Percentiles rank a stretch among this genome's conserved stretches.
phyloP scores from a whole-genome alignment of 805 yeast genomes.

The Dipodascus geniculatus region DNA sequence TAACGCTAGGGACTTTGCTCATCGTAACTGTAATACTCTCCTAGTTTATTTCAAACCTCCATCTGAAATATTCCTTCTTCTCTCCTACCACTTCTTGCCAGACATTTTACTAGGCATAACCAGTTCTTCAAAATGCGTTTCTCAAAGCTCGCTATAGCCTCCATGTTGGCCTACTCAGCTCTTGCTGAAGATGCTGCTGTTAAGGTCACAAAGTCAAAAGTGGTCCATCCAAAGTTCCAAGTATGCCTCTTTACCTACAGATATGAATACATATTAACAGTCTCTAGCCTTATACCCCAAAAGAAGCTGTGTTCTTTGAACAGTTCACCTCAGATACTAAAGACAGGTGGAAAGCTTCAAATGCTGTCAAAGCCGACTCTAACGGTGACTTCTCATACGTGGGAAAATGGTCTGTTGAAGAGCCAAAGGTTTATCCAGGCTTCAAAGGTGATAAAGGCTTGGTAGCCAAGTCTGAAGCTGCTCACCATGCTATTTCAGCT shows the following conservation, averaged over 20 bases:
- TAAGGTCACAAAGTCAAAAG: neutral
- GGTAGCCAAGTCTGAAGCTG: slow-evolving; percentile 62
- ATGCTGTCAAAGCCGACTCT: neutral
- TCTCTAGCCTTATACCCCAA: neutral
- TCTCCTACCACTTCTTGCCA: no score
- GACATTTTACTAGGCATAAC: no score
- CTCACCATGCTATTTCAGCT: slow-evolving; percentile 72
- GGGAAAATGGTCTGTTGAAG: slow-evolving; percentile 72
- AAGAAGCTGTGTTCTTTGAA: neutral
- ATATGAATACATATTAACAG: no score
- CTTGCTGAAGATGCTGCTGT: neutral
- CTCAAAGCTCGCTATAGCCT: neutral
- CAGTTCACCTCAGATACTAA: neutral
- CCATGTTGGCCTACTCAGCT: neutral
- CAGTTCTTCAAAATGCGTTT: neutral
- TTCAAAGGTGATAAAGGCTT: slow-evolving; percentile 60
- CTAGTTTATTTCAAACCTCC: no score
- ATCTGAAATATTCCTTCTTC: no score
- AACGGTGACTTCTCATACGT: slow-evolving; percentile 45
- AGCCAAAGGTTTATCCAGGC: slow-evolving; percentile 45
- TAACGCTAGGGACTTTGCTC: no score
- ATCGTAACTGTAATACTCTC: no score
- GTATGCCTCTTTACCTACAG: neutral
- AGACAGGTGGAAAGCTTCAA: neutral
- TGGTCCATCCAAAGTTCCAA: neutral